phyloP scores from a whole-genome alignment of 2,329 filamentous ascomycete species.

The Colletotrichum caudatum region DNA sequence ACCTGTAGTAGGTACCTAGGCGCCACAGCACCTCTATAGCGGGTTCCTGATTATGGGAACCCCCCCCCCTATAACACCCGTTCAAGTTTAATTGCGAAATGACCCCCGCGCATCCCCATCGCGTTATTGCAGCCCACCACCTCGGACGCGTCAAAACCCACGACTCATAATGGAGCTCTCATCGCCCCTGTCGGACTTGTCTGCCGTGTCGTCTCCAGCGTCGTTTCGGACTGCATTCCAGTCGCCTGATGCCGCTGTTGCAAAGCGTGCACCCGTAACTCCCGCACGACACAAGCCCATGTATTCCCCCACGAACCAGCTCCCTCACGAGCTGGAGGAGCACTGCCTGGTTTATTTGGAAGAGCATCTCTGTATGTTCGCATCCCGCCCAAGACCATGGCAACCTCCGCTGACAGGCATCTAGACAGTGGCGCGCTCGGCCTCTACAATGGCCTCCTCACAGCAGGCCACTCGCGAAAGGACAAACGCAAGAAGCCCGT shows the following conservation, averaged over 20 bases:
- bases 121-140: slow-evolving; percentile 26
- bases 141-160: slow-evolving; percentile 34
- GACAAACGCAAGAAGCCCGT: slow-evolving; percentile 56
- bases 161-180: slow-evolving; percentile 16
- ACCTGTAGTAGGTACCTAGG: neutral
- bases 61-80: neutral
- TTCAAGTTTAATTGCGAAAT: slow-evolving; percentile 31
- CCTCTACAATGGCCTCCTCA: slow-evolving; percentile 65
- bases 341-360: slow-evolving; percentile 81
- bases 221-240: slow-evolving; percentile 36
- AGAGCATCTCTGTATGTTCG: slow-evolving; percentile 74
- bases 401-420: neutral
- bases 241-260: slow-evolving; percentile 10
- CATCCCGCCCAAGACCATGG: slow-evolving; percentile 13
- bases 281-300: neutral
- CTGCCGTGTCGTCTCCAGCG: slow-evolving; percentile 26
- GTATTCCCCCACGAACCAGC: slow-evolving; percentile 53
- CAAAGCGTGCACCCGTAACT: neutral
- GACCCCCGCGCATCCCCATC: slow-evolving; percentile 18
- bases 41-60: neutral
- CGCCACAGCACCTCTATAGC: neutral
- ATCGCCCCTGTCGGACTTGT: slow-evolving; percentile 5
- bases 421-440: slow-evolving; percentile 38
- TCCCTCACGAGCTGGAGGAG: slow-evolving; percentile 73
- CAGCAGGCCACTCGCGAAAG: slow-evolving; percentile 59